phyloP scores from a whole-genome alignment of 2,329 filamentous ascomycete species.

The Arachnomyces sp. region DNA sequence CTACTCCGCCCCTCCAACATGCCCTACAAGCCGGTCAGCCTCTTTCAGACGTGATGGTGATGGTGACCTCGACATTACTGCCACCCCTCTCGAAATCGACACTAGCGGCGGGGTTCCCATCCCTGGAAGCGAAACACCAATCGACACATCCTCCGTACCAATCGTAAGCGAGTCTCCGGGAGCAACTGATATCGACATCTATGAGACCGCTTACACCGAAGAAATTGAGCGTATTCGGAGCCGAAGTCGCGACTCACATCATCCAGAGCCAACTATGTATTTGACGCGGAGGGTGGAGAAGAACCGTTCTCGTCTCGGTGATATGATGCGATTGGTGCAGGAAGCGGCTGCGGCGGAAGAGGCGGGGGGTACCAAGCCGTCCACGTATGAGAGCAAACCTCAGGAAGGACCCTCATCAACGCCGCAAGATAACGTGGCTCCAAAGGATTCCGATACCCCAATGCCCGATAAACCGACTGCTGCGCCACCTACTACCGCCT shows the following conservation, averaged over 20 bases:
- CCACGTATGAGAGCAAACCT: neutral
- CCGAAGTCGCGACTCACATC: conserved; percentile 26
- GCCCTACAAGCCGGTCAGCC: conserved; percentile 9
- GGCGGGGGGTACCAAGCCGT: conserved; percentile 1
- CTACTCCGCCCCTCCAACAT: conserved; percentile 18
- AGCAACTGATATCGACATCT: conserved; percentile 77
- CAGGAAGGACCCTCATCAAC: neutral
- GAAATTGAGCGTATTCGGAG: conserved; percentile 66
- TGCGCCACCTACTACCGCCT: too few species aligned
- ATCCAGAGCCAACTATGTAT: conserved; percentile 50
- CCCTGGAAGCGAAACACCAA: conserved; percentile 16
- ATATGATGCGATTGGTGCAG: conserved; percentile 25
- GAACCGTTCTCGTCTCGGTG: conserved; percentile 19
- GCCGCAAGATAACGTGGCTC: neutral
- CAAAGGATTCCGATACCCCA: too few species aligned
- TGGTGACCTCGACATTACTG: neutral
- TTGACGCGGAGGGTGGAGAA: conserved; percentile 44
- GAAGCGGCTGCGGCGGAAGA: conserved; percentile 14
- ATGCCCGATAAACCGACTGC: too few species aligned
- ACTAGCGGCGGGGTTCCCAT: too few species aligned
- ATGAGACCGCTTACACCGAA: conserved; percentile 76
- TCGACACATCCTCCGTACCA: conserved; percentile 23
- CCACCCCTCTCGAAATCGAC: too few species aligned
- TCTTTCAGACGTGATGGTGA: conserved; percentile 19
- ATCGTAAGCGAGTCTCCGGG: conserved; percentile 77